These are phyloP conservation scores for Suhomyces chickasaworum DNA, from an alignment of 1,139 yeast genomes.

Conservation along the genomic window DNA sequence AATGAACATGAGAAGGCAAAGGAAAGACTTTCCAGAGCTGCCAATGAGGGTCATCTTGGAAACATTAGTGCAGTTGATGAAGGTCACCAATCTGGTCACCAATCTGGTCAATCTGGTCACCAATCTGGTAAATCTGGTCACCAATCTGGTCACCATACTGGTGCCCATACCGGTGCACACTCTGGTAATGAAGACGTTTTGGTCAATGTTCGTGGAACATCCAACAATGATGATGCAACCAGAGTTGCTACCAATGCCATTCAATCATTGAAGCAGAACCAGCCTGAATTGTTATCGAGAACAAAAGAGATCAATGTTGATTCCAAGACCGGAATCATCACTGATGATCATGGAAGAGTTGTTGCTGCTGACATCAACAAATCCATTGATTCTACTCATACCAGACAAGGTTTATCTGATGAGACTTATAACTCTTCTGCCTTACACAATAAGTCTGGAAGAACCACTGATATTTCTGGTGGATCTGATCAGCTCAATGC, in stretches of 20 bases:
- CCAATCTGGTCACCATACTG: too few relatives aligned
- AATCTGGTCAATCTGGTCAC: too few relatives aligned
- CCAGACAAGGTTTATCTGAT: slow-evolving; percentile 2
- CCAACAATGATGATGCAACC: slow-evolving; percentile 31
- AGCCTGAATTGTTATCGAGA: slow-evolving; percentile 27
- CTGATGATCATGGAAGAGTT: slow-evolving; percentile 31
- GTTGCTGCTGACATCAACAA: slow-evolving; percentile 1
- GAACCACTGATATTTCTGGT: slow-evolving; percentile 2
- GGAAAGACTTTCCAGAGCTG: slow-evolving; percentile 18
- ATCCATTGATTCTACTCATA: background rate
- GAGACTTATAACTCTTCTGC: slow-evolving; percentile 2
- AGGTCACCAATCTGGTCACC: slow-evolving; percentile 5
- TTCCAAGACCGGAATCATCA: slow-evolving; percentile 33
- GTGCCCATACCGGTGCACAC: too few relatives aligned
- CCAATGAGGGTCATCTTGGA: slow-evolving; percentile 22
- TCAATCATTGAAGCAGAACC: slow-evolving; percentile 25
- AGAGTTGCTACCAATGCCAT: slow-evolving; percentile 35
- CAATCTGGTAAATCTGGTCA: too few relatives aligned
- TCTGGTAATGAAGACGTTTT: slow-evolving; percentile 21
- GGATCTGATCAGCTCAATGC: background rate
- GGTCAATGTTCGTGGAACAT: slow-evolving; percentile 36
- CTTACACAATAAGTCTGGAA: background rate
- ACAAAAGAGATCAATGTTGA: slow-evolving; percentile 35
- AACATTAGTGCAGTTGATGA: slow-evolving; percentile 6
- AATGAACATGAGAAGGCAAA: slow-evolving; percentile 20